These are phyloP conservation scores for Pythium plurisporium DNA, from an alignment of 352 stramenopile genomes.

Conservation along the genomic window DNA sequence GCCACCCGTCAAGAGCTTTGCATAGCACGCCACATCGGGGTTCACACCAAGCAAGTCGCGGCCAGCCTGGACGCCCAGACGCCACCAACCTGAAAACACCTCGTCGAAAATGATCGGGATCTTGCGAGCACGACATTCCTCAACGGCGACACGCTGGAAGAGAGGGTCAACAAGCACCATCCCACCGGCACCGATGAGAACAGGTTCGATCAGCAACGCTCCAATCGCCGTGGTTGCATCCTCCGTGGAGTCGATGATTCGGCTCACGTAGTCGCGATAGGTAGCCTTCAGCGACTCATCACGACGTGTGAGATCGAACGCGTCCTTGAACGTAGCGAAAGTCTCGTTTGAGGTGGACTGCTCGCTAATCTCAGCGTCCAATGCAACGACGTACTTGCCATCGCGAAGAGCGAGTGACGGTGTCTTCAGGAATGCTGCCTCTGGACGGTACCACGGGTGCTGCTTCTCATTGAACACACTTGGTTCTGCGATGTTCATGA, in stretches of 20 bases:
- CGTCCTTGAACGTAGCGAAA: conserved; percentile 41
- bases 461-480: conserved; percentile 91
- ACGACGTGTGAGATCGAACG: conserved; percentile 45
- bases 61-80: conserved; percentile 81
- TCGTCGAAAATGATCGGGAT: conserved; percentile 93
- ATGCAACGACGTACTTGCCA: conserved; percentile 50
- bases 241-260: conserved; percentile 42
- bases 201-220: conserved; percentile 84
- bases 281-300: conserved; percentile 32
- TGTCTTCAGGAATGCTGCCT: conserved; percentile 76
- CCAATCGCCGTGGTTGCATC: conserved; percentile 41
- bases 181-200: conserved; percentile 84
- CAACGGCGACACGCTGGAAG: conserved; percentile 87
- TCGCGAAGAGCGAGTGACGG: conserved; percentile 65
- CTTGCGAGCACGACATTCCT: conserved; percentile 60
- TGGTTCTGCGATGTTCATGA: conserved; percentile 89
- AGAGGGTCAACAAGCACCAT: conserved; percentile 92
- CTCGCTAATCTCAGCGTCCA: conserved; percentile 45
- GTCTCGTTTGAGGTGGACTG: conserved; percentile 26
- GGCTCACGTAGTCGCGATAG: conserved; percentile 65
- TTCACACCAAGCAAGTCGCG: conserved; percentile 82
- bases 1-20: conserved; percentile 89
- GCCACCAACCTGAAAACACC: conserved; percentile 89
- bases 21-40: conserved; percentile 90
- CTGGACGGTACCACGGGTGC: conserved; percentile 88